Base-by-base conservation (phyloP, 1,284 basidiomycete genomes). In the Ceraceosorus guamensis region DNA sequence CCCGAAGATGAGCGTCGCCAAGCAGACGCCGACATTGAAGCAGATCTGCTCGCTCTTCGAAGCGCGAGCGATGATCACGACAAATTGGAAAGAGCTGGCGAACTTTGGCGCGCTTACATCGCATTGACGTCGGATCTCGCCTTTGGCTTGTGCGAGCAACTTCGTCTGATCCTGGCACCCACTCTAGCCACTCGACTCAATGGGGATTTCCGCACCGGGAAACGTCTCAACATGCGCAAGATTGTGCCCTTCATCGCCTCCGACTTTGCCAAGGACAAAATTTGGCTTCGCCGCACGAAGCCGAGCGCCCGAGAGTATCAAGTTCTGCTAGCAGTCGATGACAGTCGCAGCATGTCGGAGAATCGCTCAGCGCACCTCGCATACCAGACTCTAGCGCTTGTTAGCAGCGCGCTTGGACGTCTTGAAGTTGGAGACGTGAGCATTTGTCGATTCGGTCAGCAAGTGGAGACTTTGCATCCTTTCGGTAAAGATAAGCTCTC, bases 261-360 rank as follows among this genome's bases (percentile, higher is more conserved):
- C 77, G 95, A 99, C 79, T 99, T 91, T 80, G 96, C 92, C 56
- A 98, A 98, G 78, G 95, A 99, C 82, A 95, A 95, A 80, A 98
- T 98, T 69, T 99, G 95, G 95, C 81, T 98, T 35, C 85, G 95
- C 32, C 84, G 95, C 33, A 96, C 92, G 4, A 86, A 89, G 59
- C 93, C 95, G 0, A 90, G 88, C 69, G 85, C 89, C 71, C 84
- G 95, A 52, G 92, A 97, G 76, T 98, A 98, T 77, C 95, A 98
- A 73, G 86, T 99, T 2, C 83, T 98, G 47, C 82, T 99, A 52
- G 87, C 91, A 5, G 84, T 99, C 52, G 95, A 98, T 74, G 95
- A 98, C 79, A 95, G 91, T 16, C 85, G 87, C 46, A 95, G 91
- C 39, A 98, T 99, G 95, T 87, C 91, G 4, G 91, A 91, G 74